These are phyloP conservation scores for Pseudocercospora fijiensis DNA, from an alignment of 2,329 filamentous ascomycete species.

Conservation along the genomic window DNA sequence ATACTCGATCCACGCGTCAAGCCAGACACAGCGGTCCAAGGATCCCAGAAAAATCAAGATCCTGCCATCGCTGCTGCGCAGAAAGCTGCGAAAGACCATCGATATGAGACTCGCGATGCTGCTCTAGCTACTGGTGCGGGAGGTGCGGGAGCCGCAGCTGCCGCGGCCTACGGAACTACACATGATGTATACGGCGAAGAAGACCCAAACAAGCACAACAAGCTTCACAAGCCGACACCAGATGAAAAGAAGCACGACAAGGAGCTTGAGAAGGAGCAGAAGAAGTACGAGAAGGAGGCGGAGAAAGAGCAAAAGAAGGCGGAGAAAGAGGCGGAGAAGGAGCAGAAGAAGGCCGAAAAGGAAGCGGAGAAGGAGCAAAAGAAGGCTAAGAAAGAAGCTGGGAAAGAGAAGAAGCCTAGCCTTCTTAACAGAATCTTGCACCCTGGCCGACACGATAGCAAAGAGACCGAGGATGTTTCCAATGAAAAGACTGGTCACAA, in stretches of 20 bases:
- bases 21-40: slow-evolving; percentile 29
- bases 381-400: slow-evolving; percentile 31
- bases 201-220: slow-evolving; percentile 24
- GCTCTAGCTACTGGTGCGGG: slow-evolving; percentile 28
- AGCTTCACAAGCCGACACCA: slow-evolving; percentile 18
- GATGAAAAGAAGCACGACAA: slow-evolving; percentile 27
- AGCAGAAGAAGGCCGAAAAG: slow-evolving; percentile 16
- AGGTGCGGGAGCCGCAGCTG: slow-evolving; percentile 20
- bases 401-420: slow-evolving; percentile 37
- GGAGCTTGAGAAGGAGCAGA: slow-evolving; percentile 24
- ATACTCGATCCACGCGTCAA: slow-evolving; percentile 30
- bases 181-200: slow-evolving; percentile 22
- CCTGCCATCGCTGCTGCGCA: not conserved
- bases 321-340: slow-evolving; percentile 34
- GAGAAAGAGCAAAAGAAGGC: slow-evolving; percentile 23
- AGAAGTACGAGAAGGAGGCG: slow-evolving; percentile 17
- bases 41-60: not conserved
- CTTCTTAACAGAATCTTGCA: slow-evolving; percentile 34
- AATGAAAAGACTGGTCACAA: slow-evolving; percentile 5
- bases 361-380: slow-evolving; percentile 32
- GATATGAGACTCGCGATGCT: slow-evolving; percentile 36
- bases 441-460: slow-evolving; percentile 27
- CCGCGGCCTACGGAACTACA: slow-evolving; percentile 6
- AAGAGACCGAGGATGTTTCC: slow-evolving; percentile 13
- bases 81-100: slow-evolving; percentile 17